Conservation (phyloP, 352 stramenopile species). For the Phytophthora vignae region DNA sequence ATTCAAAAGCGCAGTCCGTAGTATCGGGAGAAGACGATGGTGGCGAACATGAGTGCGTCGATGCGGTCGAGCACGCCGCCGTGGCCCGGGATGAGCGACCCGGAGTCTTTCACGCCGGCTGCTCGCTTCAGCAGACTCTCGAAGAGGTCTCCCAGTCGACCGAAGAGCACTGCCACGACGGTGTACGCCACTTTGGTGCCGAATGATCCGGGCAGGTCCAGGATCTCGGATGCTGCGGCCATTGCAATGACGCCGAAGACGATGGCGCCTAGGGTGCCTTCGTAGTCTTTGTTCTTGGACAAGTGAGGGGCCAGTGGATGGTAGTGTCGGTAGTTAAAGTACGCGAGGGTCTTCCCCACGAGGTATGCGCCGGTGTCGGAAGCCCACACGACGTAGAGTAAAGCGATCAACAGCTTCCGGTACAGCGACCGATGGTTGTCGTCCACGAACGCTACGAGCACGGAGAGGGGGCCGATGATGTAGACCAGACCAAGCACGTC, state of each 20-base stretch:
- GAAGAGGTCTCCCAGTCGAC: constrained; percentile 95
- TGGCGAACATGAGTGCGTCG: constrained; percentile 94
- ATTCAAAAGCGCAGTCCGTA: constrained; percentile 21
- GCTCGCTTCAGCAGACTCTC: constrained; percentile 97
- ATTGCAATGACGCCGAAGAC: constrained; percentile 89
- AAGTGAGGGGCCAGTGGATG: constrained; percentile 75
- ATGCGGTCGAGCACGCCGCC: constrained; percentile 95
- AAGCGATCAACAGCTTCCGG: constrained; percentile 50
- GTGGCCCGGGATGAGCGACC: constrained; percentile 94
- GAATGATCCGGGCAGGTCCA: constrained; percentile 74
- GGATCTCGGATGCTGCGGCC: constrained; percentile 67
- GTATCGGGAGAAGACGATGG: constrained; percentile 71
- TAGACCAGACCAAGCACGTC: constrained; percentile 54
- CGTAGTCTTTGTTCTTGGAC: constrained; percentile 95
- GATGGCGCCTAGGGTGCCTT: constrained; percentile 88
- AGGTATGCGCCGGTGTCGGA: constrained; percentile 94
- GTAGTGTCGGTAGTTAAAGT: constrained; percentile 81
- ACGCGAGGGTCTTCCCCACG: constrained; percentile 81
- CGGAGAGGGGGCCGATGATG: constrained; percentile 45
- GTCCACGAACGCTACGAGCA: constrained; percentile 51
- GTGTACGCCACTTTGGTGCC: constrained; percentile 85
- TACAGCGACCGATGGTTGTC: constrained; percentile 44
- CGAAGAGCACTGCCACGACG: constrained; percentile 92
- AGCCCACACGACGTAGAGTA: constrained; percentile 59
- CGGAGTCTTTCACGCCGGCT: constrained; percentile 95